These are phyloP conservation scores for Candida railenensis DNA, from an alignment of 805 yeast species.

Conservation along the genomic window DNA sequence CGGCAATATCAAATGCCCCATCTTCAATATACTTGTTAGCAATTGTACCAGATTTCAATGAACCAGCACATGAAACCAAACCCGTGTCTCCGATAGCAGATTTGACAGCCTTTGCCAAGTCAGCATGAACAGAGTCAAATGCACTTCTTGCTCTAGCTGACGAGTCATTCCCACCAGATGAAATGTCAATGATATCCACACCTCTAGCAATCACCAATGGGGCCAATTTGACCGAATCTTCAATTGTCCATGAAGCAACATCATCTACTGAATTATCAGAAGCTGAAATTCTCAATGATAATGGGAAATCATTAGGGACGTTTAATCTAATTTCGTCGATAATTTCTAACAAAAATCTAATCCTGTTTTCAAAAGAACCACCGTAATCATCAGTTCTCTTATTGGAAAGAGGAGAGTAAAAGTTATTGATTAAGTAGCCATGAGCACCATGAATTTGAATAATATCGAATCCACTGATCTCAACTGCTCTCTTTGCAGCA, in stretches of 20 bases:
- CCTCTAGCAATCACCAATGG: constrained; percentile 41
- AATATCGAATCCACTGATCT: constrained; percentile 56
- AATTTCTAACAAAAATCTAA: constrained; percentile 49
- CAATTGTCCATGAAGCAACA: constrained; percentile 40
- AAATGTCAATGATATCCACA: constrained; percentile 53
- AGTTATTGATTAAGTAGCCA: constrained; percentile 54
- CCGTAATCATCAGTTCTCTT: constrained; percentile 63
- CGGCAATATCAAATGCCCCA: constrained; percentile 46
- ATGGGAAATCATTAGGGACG: constrained; percentile 39
- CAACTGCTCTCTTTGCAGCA: constrained; percentile 50
- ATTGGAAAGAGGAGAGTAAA: constrained; percentile 47
- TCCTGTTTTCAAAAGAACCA: constrained; percentile 59
- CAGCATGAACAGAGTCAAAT: constrained; percentile 33
- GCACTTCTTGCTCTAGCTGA: constrained; percentile 24
- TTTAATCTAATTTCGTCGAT: constrained; percentile 39
- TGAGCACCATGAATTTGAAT: constrained; percentile 68
- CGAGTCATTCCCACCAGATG: constrained; percentile 50
- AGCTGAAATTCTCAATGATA: constrained; percentile 49
- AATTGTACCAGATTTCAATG: constrained; percentile 26
- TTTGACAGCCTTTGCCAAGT: constrained; percentile 42
- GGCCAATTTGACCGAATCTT: constrained; percentile 43
- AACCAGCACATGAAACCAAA: constrained; percentile 49
- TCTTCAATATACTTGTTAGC: constrained; percentile 42
- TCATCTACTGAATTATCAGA: constrained; percentile 39
- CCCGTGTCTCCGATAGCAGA: constrained; percentile 41